Percentiles rank a stretch among this genome's conserved stretches.
Evolutionary conservation across 2,329 filamentous ascomycete genomes (phyloP).

Genomic region (Arthrinium puccinioides): DNA sequence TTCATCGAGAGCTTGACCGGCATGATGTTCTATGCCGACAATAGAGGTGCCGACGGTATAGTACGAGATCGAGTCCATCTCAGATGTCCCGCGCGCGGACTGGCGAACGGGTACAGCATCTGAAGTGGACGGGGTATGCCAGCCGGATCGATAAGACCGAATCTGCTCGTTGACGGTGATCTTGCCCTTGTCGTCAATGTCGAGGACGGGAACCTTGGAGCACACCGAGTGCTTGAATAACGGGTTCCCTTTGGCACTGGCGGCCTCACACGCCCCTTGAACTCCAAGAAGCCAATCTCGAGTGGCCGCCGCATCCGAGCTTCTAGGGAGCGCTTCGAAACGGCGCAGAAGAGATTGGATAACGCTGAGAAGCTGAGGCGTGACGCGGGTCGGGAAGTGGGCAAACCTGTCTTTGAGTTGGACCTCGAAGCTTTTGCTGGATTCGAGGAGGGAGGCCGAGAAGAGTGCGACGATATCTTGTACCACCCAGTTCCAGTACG

Average conservation of each 20-base stretch:
- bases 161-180: slow-evolving; percentile 3
- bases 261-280: slow-evolving; percentile 3
- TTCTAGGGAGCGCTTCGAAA: neutral
- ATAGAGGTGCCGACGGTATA: neutral
- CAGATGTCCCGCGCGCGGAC: neutral
- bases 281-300: slow-evolving; percentile 3
- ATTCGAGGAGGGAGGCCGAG: neutral
- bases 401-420: slow-evolving; percentile 3
- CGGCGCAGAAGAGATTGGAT: neutral
- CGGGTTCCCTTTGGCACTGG: neutral
- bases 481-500: slow-evolving; percentile 27
- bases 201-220: slow-evolving; percentile 4
- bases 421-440: slow-evolving; percentile 1
- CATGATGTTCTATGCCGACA: neutral
- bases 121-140: slow-evolving; percentile 1
- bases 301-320: neutral
- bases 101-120: slow-evolving; percentile 1
- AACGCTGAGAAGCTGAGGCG: slow-evolving; percentile 3
- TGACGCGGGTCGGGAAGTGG: slow-evolving; percentile 3
- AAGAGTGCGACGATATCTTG: slow-evolving; percentile 13
- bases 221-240: slow-evolving; percentile 5
- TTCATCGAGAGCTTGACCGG: neutral
- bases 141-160: neutral
- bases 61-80: neutral
- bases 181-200: slow-evolving; percentile 5